Conservation (phyloP, 148 eudicot species). For the Drosera capensis region DNA sequence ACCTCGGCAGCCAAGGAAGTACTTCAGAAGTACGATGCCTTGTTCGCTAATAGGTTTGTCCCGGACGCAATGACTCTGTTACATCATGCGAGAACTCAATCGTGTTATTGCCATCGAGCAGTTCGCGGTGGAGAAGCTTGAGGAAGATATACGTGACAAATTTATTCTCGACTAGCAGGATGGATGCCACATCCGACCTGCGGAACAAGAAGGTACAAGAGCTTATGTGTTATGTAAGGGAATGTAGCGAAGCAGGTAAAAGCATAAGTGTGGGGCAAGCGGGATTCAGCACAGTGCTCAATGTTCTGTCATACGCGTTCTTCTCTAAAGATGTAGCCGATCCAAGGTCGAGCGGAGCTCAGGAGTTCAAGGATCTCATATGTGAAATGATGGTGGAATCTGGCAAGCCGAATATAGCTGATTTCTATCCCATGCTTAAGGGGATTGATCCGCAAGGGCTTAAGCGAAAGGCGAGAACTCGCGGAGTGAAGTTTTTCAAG, state of each 20-base stretch:
- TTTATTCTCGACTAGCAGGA: neutral
- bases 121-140: neutral
- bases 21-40: slow-evolving; percentile 11
- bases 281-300: slow-evolving; percentile 4
- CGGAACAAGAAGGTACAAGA: slow-evolving; percentile 5
- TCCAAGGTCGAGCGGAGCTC: neutral
- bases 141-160: slow-evolving; percentile 1
- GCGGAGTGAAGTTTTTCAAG: slow-evolving; percentile 3
- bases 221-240: neutral
- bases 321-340: slow-evolving; percentile 6
- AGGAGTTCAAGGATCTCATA: slow-evolving; percentile 6
- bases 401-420: slow-evolving; percentile 7
- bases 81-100: slow-evolving; percentile 5
- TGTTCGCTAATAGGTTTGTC: slow-evolving; percentile 5
- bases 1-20: slow-evolving; percentile 6
- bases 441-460: slow-evolving; percentile 12
- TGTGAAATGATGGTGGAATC: slow-evolving; percentile 9
- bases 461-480: slow-evolving; percentile 1
- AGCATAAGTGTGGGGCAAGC: slow-evolving; percentile 5
- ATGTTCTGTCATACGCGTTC: slow-evolving; percentile 1
- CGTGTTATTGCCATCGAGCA: slow-evolving; percentile 4
- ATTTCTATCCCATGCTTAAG: slow-evolving; percentile 8
- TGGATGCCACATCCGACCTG: neutral
- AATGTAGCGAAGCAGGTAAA: slow-evolving; percentile 1
- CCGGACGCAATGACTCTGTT: slow-evolving; percentile 4